Evolutionary conservation across 1,139 yeast genomes (phyloP).

Genomic region (Zygoascus hellenicus): DNA sequence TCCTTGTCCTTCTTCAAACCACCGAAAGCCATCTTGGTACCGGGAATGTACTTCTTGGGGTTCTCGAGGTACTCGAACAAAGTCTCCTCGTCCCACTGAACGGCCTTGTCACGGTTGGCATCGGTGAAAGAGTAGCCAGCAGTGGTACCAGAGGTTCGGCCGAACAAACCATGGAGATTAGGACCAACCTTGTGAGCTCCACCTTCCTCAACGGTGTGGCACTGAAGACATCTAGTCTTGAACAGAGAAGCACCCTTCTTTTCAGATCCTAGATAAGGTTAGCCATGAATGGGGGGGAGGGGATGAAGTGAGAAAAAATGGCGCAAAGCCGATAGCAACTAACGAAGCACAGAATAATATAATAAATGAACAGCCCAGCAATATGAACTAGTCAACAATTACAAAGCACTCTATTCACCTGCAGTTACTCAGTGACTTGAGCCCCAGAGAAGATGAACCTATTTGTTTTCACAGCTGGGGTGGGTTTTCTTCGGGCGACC

Average conservation of each 20-base stretch:
- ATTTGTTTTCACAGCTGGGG: no score
- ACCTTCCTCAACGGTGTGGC: constrained; percentile 95
- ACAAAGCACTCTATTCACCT: no score
- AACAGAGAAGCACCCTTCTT: constrained; percentile 98
- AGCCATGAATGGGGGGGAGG: no score
- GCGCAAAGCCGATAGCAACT: no score
- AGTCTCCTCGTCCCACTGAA: constrained; percentile 79
- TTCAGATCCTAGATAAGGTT: constrained; percentile 53
- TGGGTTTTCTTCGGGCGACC: no score
- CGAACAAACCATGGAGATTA: constrained; percentile 90
- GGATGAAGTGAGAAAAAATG: no score
- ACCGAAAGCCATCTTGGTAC: constrained; percentile 99
- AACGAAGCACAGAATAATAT: no score
- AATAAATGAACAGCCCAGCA: neutral
- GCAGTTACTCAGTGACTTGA: no score
- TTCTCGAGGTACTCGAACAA: constrained; percentile 94
- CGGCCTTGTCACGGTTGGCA: constrained; percentile 96
- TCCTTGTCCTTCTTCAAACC: constrained; percentile 99
- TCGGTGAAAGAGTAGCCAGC: constrained; percentile 94
- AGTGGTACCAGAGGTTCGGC: constrained; percentile 89
- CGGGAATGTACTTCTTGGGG: constrained; percentile 99
- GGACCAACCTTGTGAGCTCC: constrained; percentile 99
- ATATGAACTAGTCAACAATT: neutral
- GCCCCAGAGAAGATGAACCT: no score
- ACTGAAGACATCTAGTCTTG: constrained; percentile 98